Percentiles rank a stretch among this genome's conserved stretches.
Evolutionary conservation across 2,329 filamentous ascomycete genomes (phyloP).

Genomic region (Calonectria pteridis): DNA sequence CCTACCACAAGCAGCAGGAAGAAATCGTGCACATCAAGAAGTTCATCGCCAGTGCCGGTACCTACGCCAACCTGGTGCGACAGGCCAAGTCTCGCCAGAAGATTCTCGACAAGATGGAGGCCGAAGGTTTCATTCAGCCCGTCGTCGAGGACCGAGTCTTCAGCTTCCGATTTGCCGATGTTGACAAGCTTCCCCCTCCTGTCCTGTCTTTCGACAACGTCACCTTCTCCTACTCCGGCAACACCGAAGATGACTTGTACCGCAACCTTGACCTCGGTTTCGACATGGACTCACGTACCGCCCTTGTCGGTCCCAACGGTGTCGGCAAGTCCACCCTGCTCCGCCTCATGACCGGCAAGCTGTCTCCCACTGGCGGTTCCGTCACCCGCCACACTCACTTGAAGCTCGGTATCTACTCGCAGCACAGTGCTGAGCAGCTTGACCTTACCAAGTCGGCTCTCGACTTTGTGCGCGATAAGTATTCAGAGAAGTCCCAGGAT

Average conservation of each 20-base stretch:
- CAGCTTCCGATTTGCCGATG: conserved; percentile 97
- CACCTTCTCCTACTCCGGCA: conserved; percentile 97
- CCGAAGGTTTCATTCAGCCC: conserved; percentile 97
- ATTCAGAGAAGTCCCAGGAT: conserved; percentile 88
- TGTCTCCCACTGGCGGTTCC: conserved; percentile 83
- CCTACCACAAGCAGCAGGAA: conserved; percentile 98
- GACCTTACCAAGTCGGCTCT: conserved; percentile 97
- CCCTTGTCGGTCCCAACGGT: conserved; percentile 97
- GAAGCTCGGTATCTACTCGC: conserved; percentile 97
- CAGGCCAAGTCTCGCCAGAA: conserved; percentile 99
- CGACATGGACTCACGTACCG: conserved; percentile 99
- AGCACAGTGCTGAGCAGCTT: conserved; percentile 98
- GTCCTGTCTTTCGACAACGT: conserved; percentile 97
- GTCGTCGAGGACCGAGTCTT: conserved; percentile 89
- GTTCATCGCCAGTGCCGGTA: conserved; percentile 99
- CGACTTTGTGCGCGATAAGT: conserved; percentile 98
- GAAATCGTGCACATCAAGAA: conserved; percentile 99
- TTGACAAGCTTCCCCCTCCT: conserved; percentile 98
- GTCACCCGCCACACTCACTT: conserved; percentile 96
- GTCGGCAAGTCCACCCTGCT: conserved; percentile 98
- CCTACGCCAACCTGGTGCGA: conserved; percentile 98
- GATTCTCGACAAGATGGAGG: conserved; percentile 99
- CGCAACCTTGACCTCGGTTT: conserved; percentile 97
- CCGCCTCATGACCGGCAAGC: conserved; percentile 95
- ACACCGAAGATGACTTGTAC: conserved; percentile 91